Conservation (phyloP, 306 rosid genomes). For the Fragaria nilgerrensis region DNA sequence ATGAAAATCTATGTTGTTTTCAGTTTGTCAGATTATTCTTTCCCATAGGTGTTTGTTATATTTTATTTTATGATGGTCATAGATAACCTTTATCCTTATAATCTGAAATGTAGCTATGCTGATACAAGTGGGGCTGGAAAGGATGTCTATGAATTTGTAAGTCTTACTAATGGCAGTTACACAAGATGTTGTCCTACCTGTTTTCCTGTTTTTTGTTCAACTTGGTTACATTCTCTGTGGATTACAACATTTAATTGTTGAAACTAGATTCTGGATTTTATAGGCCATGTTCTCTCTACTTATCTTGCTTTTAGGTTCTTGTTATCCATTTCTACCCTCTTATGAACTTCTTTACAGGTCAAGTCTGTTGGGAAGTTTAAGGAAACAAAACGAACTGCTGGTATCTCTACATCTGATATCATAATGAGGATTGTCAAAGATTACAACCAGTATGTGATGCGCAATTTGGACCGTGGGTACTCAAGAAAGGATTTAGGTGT, state of each 20-base stretch:
- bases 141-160: constrained; percentile 94
- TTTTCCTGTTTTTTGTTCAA: neutral
- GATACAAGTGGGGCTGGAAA: constrained; percentile 93
- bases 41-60: neutral
- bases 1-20: neutral
- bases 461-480: constrained; percentile 96
- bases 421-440: constrained; percentile 98
- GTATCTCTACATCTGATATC: constrained; percentile 92
- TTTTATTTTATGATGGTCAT: neutral
- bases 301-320: neutral
- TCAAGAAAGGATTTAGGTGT: constrained; percentile 96
- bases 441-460: constrained; percentile 91
- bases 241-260: neutral
- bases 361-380: constrained; percentile 81
- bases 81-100: neutral
- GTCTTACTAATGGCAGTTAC: constrained; percentile 20
- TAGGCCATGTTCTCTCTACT: neutral
- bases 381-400: constrained; percentile 91
- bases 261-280: neutral
- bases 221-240: neutral
- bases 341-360: constrained; percentile 44
- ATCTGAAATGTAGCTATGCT: constrained; percentile 63
- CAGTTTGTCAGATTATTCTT: neutral
- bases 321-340: neutral
- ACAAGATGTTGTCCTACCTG: neutral